Evolutionary conservation across 371 early-diverging fungal species (phyloP), one percentile per base, ranked within the genome.

Genomic region (Choanephora cucurbitarum): DNA sequence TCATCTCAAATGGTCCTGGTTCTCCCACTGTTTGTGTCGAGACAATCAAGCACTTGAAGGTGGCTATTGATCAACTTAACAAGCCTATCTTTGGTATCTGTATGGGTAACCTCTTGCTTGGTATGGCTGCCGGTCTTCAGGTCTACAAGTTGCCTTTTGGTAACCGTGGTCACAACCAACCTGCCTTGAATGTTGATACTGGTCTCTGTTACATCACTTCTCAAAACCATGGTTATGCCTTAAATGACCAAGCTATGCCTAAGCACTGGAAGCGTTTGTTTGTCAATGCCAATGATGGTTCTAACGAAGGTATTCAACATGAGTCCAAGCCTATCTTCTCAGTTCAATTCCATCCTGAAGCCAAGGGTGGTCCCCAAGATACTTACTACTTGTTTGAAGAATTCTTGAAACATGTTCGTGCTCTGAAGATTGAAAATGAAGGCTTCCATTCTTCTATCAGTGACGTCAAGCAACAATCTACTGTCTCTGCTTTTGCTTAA

Each of bases 161-260:
- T 51, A 97, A 97, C 84, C 94, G 97, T 58, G 96, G 95, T 41
- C 97, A 97, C 75, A 97, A 97, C 77, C 94, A 94, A 74, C 96
- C 97, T 33, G 91, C 89, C 39, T 70, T 93, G 50, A 83, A 93
- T 65, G 75, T 91, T 56, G 80, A 78, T 46, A 75, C 76, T 19
- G 87, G 84, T 22, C 81, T 72, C 19, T 67, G 68, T 53, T 62
- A 66, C 44, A 94, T 95, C 62, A 95, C 96, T 2, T 91, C 91
- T 32, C 96, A 95, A 80, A 95, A 95, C 77, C 96, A 95, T 66
- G 96, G 96, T 21, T 95, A 89, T 55, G 92, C 93, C 5, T 75
- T 94, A 34, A 80, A 89, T 49, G 93, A 93, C 67, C 63, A 79
- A 15, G 46, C 45, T 21, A 69, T 90, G 74, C 79, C 87, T 11